Evolutionary conservation across 192 early-diverging fungal species (phyloP).

Genomic region (Entomortierella beljakovae): DNA sequence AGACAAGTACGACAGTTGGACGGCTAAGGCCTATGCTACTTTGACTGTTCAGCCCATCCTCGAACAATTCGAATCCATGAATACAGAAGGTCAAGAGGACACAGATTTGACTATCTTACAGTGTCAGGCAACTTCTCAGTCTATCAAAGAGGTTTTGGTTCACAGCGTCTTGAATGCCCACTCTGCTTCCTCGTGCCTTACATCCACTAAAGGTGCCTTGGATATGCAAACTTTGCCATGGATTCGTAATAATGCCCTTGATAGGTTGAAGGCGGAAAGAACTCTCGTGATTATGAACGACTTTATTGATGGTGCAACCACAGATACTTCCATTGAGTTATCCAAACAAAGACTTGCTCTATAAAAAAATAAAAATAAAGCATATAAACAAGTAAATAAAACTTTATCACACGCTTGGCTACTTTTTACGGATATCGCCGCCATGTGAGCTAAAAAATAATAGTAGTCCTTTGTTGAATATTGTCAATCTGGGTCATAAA

Average conservation of each 20-base stretch:
- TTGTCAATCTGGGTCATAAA: too few species aligned
- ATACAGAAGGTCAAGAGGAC: conserved; percentile 19
- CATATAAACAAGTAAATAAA: too few species aligned
- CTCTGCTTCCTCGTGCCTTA: conserved; percentile 29
- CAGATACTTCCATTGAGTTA: conserved; percentile 17
- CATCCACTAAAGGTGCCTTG: conserved; percentile 28
- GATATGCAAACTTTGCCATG: conserved; percentile 38
- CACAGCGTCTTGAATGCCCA: conserved; percentile 18
- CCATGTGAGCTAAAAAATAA: too few species aligned
- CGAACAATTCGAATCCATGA: conserved; percentile 27
- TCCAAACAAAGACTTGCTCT: conserved; percentile 15
- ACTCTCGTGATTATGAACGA: conserved; percentile 39
- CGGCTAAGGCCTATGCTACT: conserved; percentile 23
- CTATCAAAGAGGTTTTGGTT: conserved; percentile 38
- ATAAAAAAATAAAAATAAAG: too few species aligned
- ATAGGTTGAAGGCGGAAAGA: conserved; percentile 20
- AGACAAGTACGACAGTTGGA: conserved; percentile 39
- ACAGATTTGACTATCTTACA: conserved; percentile 30
- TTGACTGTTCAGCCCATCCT: conserved; percentile 15
- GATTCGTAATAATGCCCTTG: conserved; percentile 36
- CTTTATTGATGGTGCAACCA: conserved; percentile 37
- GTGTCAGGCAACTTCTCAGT: conserved; percentile 37
- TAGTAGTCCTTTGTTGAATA: too few species aligned
- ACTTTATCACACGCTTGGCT: too few species aligned
- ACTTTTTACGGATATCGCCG: too few species aligned